Conservation (phyloP, 345 rosid species). For the Litchi chinensis region DNA sequence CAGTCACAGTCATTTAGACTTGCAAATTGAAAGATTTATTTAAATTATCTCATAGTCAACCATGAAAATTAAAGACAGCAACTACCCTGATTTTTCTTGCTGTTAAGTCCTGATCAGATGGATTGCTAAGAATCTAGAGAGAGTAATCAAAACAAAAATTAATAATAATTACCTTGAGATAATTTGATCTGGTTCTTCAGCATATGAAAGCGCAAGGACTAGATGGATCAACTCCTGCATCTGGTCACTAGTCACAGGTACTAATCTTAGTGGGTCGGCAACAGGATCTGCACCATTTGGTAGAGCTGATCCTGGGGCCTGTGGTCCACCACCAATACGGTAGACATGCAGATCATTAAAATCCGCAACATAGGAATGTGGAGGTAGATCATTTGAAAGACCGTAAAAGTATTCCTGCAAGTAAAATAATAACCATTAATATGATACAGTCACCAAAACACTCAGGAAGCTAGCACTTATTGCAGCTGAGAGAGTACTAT, state of each 20-base stretch:
- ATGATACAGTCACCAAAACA: background rate
- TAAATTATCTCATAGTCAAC: background rate
- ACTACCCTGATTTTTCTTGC: background rate
- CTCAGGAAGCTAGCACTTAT: background rate
- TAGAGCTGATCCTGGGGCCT: conserved; percentile 81
- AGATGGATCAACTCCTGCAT: conserved; percentile 67
- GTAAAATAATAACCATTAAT: background rate
- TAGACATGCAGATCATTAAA: conserved; percentile 68
- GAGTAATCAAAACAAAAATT: background rate
- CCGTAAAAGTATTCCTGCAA: conserved; percentile 91
- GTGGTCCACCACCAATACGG: conserved; percentile 88
- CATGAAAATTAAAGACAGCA: background rate
- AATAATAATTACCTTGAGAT: conserved; percentile 54
- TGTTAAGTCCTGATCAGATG: background rate
- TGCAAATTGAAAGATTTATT: background rate
- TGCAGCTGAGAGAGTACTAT: background rate
- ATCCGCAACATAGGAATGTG: conserved; percentile 63
- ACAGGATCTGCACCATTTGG: conserved; percentile 77
- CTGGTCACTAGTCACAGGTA: conserved; percentile 57
- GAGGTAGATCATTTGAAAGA: conserved; percentile 72
- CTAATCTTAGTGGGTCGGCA: conserved; percentile 64
- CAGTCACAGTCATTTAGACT: background rate
- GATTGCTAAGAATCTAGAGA: background rate
- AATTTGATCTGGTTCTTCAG: conserved; percentile 76
- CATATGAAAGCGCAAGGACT: conserved; percentile 86